phyloP scores from a whole-genome alignment of 2,329 filamentous ascomycete genomes.

The Plectosphaerella plurivora region DNA sequence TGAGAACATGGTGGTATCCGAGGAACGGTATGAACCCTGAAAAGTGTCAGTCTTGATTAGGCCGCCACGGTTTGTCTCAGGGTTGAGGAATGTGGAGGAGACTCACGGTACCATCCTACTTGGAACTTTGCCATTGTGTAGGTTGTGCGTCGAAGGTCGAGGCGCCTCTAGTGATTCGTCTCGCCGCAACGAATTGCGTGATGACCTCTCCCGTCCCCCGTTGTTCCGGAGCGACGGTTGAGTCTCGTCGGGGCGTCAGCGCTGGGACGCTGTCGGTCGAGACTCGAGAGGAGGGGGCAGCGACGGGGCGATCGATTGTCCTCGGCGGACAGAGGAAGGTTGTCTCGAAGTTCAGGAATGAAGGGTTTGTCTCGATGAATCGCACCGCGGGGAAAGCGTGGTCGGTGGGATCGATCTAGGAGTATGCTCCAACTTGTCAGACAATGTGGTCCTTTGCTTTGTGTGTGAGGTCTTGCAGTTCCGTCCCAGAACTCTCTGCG shows the following conservation, averaged over 20 bases:
- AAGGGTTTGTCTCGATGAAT: not conserved
- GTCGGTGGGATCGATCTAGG: slow-evolving; percentile 6
- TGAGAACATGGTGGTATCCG: slow-evolving; percentile 81
- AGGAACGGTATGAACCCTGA: slow-evolving; percentile 64
- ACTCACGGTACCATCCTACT: slow-evolving; percentile 47
- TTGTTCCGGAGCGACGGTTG: slow-evolving; percentile 13
- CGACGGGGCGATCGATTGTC: not conserved
- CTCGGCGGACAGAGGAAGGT: not conserved
- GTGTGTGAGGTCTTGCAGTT: not conserved
- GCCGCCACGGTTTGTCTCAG: not conserved
- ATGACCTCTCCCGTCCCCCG: slow-evolving; percentile 13
- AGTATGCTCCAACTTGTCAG: slow-evolving; percentile 8
- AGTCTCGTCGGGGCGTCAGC: slow-evolving; percentile 11
- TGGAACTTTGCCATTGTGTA: slow-evolving; percentile 31
- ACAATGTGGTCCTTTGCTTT: slow-evolving; percentile 4
- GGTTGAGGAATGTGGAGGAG: slow-evolving; percentile 10
- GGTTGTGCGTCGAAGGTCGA: slow-evolving; percentile 2
- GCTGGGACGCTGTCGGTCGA: slow-evolving; percentile 10
- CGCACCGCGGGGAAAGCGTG: slow-evolving; percentile 13
- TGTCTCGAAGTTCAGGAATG: slow-evolving; percentile 3
- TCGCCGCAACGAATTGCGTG: not conserved
- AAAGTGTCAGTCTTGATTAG: slow-evolving; percentile 1
- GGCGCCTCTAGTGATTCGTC: not conserved
- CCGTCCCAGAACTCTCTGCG: slow-evolving; percentile 3
- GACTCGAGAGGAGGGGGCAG: not conserved